Base-by-base conservation (phyloP, 768 basidiomycete species). In the Pisolithus orientalis region DNA sequence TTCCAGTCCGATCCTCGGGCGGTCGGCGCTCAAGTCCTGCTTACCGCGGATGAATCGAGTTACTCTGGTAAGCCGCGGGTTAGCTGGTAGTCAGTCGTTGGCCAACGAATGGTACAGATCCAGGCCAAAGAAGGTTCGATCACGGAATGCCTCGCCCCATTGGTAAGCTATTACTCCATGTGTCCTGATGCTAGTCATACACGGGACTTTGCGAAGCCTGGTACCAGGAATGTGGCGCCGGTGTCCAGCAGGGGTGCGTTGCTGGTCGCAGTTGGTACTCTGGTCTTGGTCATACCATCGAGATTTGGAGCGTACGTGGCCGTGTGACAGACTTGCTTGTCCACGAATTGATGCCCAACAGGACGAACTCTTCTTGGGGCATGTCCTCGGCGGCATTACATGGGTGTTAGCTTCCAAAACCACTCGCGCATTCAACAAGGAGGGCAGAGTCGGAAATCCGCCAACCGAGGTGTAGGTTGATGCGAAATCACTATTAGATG, bases 191-290 rank as follows among this genome's bases (percentile, higher is more conserved):
- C 24, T 37, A 37, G 44, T 50, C 44, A 61, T 6, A 58, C 11
- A 17, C n/a, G 40, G 40, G 39, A 13, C n/a, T 32, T 16, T 25
- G 38, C 9, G 14, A 56, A 90, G 90, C 92, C 21, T 94, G 90
- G 90, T 92, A 79, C 64, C 90, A 91, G 66, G 83, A 85, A 57
- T 77, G 74, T 3, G 87, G 87, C 16, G 81, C 84, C 28, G 88
- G 88, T 0, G 79, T 80, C 4, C 72, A 79, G 56, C 64, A 62
- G 27, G 66, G 73, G 17, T 65, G 75, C 25, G 60, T 63, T 39
- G 76, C 83, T 2, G 91, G 90, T 21, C 78, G 90, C 37, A 90
- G 87, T 59, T 93, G 88, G 71, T 93, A 90, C 64, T 93, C 91
- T 0, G 77, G 82, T 55, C 75, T 93, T 0, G 90, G 90, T 0